phyloP scores from a whole-genome alignment of 2,329 filamentous ascomycete genomes.

The Pyrenophora tritici-repentis region DNA sequence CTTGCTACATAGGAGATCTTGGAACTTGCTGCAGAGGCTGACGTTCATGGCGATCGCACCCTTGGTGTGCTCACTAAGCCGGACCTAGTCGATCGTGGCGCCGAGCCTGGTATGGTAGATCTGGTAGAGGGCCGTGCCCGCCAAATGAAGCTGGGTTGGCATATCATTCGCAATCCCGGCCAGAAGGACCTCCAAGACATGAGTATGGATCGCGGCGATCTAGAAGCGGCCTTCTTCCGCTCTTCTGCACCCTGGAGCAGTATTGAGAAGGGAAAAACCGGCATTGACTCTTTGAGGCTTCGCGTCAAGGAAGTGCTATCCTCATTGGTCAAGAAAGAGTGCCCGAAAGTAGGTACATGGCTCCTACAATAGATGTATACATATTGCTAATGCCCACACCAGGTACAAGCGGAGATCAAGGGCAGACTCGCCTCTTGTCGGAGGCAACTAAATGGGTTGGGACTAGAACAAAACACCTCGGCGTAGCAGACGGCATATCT shows the following conservation, averaged over 20 bases:
- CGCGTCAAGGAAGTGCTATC: background rate
- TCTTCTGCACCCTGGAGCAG: constrained; percentile 2
- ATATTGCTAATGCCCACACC: background rate
- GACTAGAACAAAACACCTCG: constrained; percentile 5
- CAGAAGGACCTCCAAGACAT: constrained; percentile 4
- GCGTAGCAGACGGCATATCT: constrained; percentile 5
- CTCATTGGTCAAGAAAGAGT: background rate
- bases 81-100: constrained; percentile 38
- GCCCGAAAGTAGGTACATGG: background rate
- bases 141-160: constrained; percentile 4
- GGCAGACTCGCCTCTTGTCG: background rate
- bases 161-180: constrained; percentile 5
- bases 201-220: constrained; percentile 2
- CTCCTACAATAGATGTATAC: background rate
- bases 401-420: constrained; percentile 4
- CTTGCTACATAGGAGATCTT: constrained; percentile 55
- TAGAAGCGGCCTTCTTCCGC: constrained; percentile 2
- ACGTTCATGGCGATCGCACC: constrained; percentile 42
- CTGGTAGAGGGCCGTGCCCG: constrained; percentile 2
- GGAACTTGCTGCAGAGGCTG: constrained; percentile 37
- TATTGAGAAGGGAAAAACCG: constrained; percentile 2
- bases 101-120: constrained; percentile 16
- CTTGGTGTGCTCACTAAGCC: constrained; percentile 46
- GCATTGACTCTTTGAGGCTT: constrained; percentile 1
- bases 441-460: constrained; percentile 2